These are phyloP conservation scores for Penicillium hordei DNA, from an alignment of 2,329 filamentous ascomycete genomes.

Conservation along the genomic window DNA sequence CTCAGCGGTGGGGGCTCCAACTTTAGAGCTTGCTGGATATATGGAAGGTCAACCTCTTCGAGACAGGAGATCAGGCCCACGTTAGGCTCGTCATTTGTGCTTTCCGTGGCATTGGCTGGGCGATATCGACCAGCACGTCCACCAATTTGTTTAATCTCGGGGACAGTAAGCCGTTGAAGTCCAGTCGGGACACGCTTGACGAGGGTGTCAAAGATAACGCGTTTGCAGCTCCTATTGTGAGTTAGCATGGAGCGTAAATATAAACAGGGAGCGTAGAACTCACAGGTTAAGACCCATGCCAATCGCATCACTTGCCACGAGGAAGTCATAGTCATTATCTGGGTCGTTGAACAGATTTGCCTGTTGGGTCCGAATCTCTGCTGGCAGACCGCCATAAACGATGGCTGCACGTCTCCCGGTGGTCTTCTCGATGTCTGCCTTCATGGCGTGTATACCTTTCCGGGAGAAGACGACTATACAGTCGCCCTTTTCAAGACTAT, in stretches of 20 bases:
- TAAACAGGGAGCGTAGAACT: slow-evolving; percentile 27
- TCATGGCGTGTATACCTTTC: slow-evolving; percentile 75
- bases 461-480: slow-evolving; percentile 86
- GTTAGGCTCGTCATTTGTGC: slow-evolving; percentile 31
- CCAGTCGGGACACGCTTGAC: slow-evolving; percentile 67
- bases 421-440: slow-evolving; percentile 69
- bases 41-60: slow-evolving; percentile 65
- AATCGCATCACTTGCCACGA: slow-evolving; percentile 93
- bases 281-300: slow-evolving; percentile 96
- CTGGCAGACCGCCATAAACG: slow-evolving; percentile 87
- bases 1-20: slow-evolving; percentile 64
- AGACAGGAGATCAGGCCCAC: slow-evolving; percentile 78
- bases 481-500: slow-evolving; percentile 78
- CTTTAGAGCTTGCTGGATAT: slow-evolving; percentile 63
- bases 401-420: slow-evolving; percentile 84
- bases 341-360: slow-evolving; percentile 93
- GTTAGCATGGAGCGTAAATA: slow-evolving; percentile 14
- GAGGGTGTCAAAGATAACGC: slow-evolving; percentile 80
- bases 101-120: slow-evolving; percentile 52
- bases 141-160: slow-evolving; percentile 91
- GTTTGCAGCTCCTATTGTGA: slow-evolving; percentile 66
- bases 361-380: slow-evolving; percentile 89
- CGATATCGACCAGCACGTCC: slow-evolving; percentile 87
- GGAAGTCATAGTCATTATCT: slow-evolving; percentile 89
- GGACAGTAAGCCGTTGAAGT: slow-evolving; percentile 61